Evolutionary conservation across 1,284 basidiomycete species (phyloP).

Genomic region (Crepidotus sp.): DNA sequence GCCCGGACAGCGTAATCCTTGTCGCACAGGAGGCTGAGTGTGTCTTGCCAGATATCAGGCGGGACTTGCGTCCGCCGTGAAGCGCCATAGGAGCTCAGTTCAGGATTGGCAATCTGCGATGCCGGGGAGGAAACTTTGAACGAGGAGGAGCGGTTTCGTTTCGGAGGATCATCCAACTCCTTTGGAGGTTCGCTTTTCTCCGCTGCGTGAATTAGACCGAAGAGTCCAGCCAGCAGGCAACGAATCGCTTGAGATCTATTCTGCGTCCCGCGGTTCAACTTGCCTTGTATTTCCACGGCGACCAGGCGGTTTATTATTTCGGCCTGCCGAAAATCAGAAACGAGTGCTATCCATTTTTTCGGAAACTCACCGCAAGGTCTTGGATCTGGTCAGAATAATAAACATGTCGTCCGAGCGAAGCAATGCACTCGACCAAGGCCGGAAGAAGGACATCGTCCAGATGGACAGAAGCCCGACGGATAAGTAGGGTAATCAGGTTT

Average conservation of each 20-base stretch:
- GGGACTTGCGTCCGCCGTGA: slow-evolving; percentile 64
- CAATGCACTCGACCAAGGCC: slow-evolving; percentile 70
- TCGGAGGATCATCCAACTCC: slow-evolving; percentile 20
- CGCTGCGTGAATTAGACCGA: slow-evolving; percentile 64
- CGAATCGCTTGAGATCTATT: slow-evolving; percentile 65
- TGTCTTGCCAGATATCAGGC: slow-evolving; percentile 85
- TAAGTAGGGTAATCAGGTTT: slow-evolving; percentile 64
- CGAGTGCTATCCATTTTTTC: slow-evolving; percentile 5
- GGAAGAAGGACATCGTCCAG: slow-evolving; percentile 64
- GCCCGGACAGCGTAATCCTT: slow-evolving; percentile 63
- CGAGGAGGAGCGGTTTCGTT: slow-evolving; percentile 15
- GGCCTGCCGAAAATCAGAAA: slow-evolving; percentile 30
- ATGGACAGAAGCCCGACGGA: slow-evolving; percentile 62
- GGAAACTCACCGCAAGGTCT: slow-evolving; percentile 61
- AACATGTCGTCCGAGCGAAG: slow-evolving; percentile 81
- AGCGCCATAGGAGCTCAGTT: slow-evolving; percentile 11
- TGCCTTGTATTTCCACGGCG: slow-evolving; percentile 57
- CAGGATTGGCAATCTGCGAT: slow-evolving; percentile 16
- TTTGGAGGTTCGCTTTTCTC: slow-evolving; percentile 38
- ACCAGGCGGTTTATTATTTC: slow-evolving; percentile 78
- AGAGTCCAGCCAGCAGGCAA: slow-evolving; percentile 61
- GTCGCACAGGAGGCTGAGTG: slow-evolving; percentile 76
- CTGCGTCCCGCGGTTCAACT: slow-evolving; percentile 37
- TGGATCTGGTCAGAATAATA: slow-evolving; percentile 97
- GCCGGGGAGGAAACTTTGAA: slow-evolving; percentile 20